Evolutionary conservation across 164 flowering plant species (phyloP).

Genomic region (Hamamelis virginiana): DNA sequence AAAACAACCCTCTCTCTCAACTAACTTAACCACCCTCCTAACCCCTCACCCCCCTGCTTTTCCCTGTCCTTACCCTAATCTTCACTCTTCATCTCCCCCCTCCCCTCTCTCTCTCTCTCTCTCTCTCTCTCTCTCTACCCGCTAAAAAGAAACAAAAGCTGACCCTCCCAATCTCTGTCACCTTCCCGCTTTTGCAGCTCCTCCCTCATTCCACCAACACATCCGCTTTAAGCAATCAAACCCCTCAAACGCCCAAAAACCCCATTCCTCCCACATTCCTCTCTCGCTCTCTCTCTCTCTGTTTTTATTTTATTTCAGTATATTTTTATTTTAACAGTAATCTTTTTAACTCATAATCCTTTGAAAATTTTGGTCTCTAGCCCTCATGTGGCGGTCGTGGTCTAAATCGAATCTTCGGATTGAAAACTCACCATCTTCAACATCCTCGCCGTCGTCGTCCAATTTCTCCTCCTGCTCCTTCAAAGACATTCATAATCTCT

Average conservation of each 20-base stretch:
- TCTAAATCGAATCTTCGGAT: conserved; percentile 25
- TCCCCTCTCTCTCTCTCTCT: conserved; percentile 9
- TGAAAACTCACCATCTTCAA: conserved; percentile 14
- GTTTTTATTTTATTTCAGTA: no score
- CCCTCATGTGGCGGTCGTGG: conserved; percentile 57
- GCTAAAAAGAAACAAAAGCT: not conserved
- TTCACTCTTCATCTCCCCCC: no score
- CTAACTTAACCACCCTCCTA: conserved; percentile 21
- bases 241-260: not conserved
- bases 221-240: conserved; percentile 12
- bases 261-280: no score
- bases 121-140: conserved; percentile 7
- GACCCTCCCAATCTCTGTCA: not conserved
- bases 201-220: no score
- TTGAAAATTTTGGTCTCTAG: no score
- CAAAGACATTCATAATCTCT: conserved; percentile 46
- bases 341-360: no score
- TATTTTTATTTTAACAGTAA: no score
- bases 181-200: conserved; percentile 17
- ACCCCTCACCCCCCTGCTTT: not conserved
- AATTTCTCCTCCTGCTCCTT: conserved; percentile 42
- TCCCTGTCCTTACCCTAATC: conserved; percentile 8
- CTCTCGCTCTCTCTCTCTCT: no score
- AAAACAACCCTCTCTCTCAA: conserved; percentile 13
- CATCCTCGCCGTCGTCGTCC: conserved; percentile 14